phyloP scores from a whole-genome alignment of 2,329 filamentous ascomycete genomes.

The Colletotrichum endophyticum region DNA sequence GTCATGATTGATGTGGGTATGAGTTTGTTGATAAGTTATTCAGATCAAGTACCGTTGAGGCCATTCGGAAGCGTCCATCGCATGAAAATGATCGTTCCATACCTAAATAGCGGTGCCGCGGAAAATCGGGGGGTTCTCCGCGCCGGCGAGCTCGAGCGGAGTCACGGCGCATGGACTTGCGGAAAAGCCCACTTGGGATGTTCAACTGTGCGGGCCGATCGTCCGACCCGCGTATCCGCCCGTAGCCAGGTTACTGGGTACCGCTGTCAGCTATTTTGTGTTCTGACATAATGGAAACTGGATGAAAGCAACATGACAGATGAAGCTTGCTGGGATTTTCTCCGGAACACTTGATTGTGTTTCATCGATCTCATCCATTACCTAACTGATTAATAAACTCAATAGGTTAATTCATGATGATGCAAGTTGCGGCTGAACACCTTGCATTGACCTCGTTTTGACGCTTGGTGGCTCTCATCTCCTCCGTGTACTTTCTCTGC shows the following conservation, averaged over 20 bases:
- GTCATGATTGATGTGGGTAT: background rate
- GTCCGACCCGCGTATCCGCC: background rate
- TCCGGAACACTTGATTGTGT: background rate
- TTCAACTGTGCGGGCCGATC: background rate
- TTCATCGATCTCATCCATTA: background rate
- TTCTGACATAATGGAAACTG: background rate
- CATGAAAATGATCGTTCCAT: background rate
- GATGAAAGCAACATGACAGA: background rate
- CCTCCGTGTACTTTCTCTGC: background rate
- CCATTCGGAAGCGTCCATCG: background rate
- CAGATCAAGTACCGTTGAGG: background rate
- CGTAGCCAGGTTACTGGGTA: background rate
- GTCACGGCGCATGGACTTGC: background rate
- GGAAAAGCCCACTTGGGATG: background rate
- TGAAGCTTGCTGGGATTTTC: background rate
- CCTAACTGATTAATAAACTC: background rate
- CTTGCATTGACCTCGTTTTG: background rate
- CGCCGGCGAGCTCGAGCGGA: background rate
- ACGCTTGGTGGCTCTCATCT: background rate
- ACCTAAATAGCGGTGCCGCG: background rate
- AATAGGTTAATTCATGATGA: background rate
- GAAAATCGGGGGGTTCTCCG: background rate
- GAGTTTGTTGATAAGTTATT: background rate
- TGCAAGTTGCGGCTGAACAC: background rate
- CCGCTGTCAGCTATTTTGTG: background rate